Evolutionary conservation across 2,329 filamentous ascomycete genomes (phyloP), one percentile per base, ranked within the genome.

Genomic region (Chaetomium globosum): DNA sequence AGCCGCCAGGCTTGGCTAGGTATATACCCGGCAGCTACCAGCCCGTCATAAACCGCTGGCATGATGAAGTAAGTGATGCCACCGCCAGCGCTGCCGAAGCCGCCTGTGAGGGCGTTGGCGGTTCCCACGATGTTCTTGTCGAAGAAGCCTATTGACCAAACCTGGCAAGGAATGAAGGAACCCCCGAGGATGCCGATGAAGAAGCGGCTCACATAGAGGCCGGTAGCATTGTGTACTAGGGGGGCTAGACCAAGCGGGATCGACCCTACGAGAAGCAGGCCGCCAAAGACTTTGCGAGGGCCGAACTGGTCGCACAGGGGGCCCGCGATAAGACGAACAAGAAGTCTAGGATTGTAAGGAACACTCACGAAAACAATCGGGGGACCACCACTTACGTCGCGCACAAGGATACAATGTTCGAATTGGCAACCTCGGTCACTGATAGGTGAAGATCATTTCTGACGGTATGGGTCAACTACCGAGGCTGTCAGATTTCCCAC

Each of bases 21-120:
- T 0, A 82, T 79, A 62, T 94, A 80, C 7, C 87, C 85, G 0
- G 82, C 73, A 7, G 78, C 73, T 26, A 90, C 84, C 26, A 96
- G 81, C 0, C 90, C 91, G 76, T 96, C 89, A 77, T 89, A 95
- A 64, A 97, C 88, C 5, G 91, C 91, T 1, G 93, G 93, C 92
- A 97, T 96, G 71, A 94, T 85, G 76, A 96, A 96, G 80, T 96
- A 96, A 1, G 93, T 96, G 70, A 96, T 90, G 63, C 93, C 93
- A 68, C 93, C 93, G 65, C 93, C 93, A 30, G 91, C 85, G 72
- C 96, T 97, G 59, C 93, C 93, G 80, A 91, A 89, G 16, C 93
- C 93, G 51, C 88, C 93, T 1, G 92, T 89, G 21, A 97, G 78
- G 2, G 92, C 90, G 74, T 97, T 97, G 67, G 92, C 91, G 6